Percentiles rank a stretch among this genome's conserved stretches.
phyloP scores from a whole-genome alignment of 2,329 filamentous ascomycete species.

The Pseudogymnoascus sp. region DNA sequence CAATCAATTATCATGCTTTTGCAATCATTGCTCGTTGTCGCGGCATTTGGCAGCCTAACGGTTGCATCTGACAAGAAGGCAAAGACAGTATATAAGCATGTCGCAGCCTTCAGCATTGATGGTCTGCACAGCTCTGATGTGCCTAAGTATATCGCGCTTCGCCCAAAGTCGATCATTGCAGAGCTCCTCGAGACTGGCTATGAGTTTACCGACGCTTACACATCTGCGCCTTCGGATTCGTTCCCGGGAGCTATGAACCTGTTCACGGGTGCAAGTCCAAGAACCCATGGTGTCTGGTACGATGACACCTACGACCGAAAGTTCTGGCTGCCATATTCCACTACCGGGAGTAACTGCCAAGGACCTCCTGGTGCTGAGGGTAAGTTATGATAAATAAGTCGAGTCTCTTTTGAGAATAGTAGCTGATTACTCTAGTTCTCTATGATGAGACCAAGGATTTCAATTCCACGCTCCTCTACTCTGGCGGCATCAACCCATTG shows the following conservation, averaged over 20 bases:
- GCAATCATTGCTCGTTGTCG: slow-evolving; percentile 11
- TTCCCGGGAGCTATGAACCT: slow-evolving; percentile 22
- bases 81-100: slow-evolving; percentile 18
- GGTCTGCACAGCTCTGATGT: slow-evolving; percentile 22
- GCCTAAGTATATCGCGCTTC: slow-evolving; percentile 18
- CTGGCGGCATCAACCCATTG: slow-evolving; percentile 23
- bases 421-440: slow-evolving; percentile 14
- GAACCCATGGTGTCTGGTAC: slow-evolving; percentile 15
- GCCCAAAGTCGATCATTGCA: slow-evolving; percentile 20
- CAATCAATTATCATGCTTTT: slow-evolving; percentile 14
- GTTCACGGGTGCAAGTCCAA: slow-evolving; percentile 23
- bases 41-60: neutral
- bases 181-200: slow-evolving; percentile 20
- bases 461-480: slow-evolving; percentile 19
- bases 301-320: slow-evolving; percentile 23
- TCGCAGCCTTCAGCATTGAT: slow-evolving; percentile 22
- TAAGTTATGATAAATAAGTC: slow-evolving; percentile 10
- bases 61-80: slow-evolving; percentile 12
- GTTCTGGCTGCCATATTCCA: slow-evolving; percentile 17
- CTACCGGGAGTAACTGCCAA: slow-evolving; percentile 17
- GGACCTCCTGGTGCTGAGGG: slow-evolving; percentile 24
- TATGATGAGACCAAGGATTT: slow-evolving; percentile 25
- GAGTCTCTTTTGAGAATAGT: neutral
- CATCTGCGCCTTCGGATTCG: slow-evolving; percentile 27
- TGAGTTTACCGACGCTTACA: slow-evolving; percentile 23